A percentile compares a stretch with the other conserved stretches of the same genome.
These are phyloP conservation scores for Clathrospora elynae DNA, from an alignment of 2,329 filamentous ascomycete species.

Conservation along the genomic window DNA sequence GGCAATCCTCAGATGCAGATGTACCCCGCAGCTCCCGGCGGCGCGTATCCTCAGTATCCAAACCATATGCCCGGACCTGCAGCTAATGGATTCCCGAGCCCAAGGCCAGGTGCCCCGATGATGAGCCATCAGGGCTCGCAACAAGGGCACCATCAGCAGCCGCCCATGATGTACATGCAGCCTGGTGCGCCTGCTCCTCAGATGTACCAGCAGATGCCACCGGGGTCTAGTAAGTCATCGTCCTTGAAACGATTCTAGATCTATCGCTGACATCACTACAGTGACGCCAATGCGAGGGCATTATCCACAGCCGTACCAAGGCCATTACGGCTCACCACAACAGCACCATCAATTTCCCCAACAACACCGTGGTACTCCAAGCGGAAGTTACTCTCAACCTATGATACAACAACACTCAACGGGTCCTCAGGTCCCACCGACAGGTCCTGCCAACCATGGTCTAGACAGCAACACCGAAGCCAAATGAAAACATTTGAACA, in stretches of 20 bases:
- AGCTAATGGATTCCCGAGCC: constrained; percentile 83
- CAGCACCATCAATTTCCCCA: constrained; percentile 50
- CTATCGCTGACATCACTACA: constrained; percentile 23
- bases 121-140: constrained; percentile 96
- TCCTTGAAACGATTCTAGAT: neutral
- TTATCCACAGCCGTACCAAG: constrained; percentile 48
- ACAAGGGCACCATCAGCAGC: constrained; percentile 73
- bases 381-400: constrained; percentile 49
- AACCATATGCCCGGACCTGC: constrained; percentile 59
- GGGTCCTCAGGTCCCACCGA: constrained; percentile 43
- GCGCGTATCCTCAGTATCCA: constrained; percentile 70
- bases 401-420: constrained; percentile 51
- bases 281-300: constrained; percentile 49
- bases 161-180: constrained; percentile 73
- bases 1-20: constrained; percentile 76
- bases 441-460: constrained; percentile 43
- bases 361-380: constrained; percentile 49
- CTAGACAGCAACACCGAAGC: constrained; percentile 43
- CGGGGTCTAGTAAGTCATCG: constrained; percentile 73
- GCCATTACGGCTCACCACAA: constrained; percentile 48
- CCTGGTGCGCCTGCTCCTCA: constrained; percentile 77
- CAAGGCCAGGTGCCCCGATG: constrained; percentile 79
- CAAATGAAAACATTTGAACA: constrained; percentile 39
- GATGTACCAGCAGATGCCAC: constrained; percentile 73
- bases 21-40: constrained; percentile 71